phyloP scores from a whole-genome alignment of 73 alveolate species.

The Symbiodinium pilosum region DNA sequence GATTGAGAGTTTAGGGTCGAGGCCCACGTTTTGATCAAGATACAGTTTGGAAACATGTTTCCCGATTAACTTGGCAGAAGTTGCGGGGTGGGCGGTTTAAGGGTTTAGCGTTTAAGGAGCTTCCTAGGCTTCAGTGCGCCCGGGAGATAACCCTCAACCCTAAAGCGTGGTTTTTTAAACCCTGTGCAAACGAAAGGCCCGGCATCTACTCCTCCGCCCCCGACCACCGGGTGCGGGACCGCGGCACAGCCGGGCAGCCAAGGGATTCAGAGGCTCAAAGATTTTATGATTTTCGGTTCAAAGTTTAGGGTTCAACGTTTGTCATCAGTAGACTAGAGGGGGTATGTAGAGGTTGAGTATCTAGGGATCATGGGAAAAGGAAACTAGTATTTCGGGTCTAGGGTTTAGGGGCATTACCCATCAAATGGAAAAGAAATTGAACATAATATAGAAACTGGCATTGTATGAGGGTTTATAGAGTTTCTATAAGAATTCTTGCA shows the following conservation, averaged over 20 bases:
- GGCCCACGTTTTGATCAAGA: too few species aligned
- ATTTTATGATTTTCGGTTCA: background rate
- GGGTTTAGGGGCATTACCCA: background rate
- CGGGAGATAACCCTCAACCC: too few species aligned
- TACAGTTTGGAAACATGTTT: too few species aligned
- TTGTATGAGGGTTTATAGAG: too few species aligned
- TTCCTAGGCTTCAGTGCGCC: too few species aligned
- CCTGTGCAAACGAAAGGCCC: slow-evolving; percentile 24
- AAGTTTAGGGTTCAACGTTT: background rate
- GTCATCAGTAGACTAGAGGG: background rate
- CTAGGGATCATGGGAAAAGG: too few species aligned
- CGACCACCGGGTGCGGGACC: slow-evolving; percentile 1
- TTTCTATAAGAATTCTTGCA: too few species aligned
- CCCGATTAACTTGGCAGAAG: too few species aligned
- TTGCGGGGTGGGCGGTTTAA: too few species aligned
- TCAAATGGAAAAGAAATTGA: too few species aligned
- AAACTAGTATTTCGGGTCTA: background rate
- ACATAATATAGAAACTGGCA: too few species aligned
- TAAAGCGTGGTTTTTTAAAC: too few species aligned
- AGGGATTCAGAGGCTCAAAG: background rate
- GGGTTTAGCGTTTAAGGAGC: background rate
- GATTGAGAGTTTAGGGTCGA: background rate
- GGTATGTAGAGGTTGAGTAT: background rate
- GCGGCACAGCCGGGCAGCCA: background rate
- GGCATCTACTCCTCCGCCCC: slow-evolving; percentile 26